Percentiles rank a stretch among this genome's conserved stretches.
Conservation (phyloP, 805 yeast genomes). For the Metschnikowia drakensbergensis region DNA sequence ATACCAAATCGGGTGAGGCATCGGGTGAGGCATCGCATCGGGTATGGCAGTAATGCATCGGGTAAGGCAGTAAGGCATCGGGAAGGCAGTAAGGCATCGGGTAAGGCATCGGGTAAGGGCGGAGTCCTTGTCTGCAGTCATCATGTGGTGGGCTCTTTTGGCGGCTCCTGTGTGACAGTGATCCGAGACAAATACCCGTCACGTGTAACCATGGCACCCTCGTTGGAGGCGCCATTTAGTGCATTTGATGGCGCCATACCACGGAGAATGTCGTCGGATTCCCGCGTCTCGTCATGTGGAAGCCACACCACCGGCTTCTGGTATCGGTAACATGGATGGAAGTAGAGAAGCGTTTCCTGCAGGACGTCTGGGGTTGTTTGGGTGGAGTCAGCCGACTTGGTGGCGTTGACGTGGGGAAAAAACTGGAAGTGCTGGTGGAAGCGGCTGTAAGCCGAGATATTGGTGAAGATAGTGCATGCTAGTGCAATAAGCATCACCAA, state of each 20-base stretch:
- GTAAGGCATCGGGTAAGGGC: too few species aligned
- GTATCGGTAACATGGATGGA: slow-evolving; percentile 38
- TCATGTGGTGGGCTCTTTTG: background rate
- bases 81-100: too few species aligned
- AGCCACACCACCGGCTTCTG: slow-evolving; percentile 39
- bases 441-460: slow-evolving; percentile 46
- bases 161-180: slow-evolving; percentile 12
- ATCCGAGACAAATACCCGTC: slow-evolving; percentile 7
- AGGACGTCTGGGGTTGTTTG: background rate
- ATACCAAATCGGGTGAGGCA: too few species aligned
- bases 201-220: slow-evolving; percentile 9
- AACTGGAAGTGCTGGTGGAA: slow-evolving; percentile 31
- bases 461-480: slow-evolving; percentile 53
- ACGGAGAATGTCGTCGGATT: slow-evolving; percentile 5
- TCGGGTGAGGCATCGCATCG: too few species aligned
- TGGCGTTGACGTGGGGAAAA: slow-evolving; percentile 22
- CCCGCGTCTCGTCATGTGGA: slow-evolving; percentile 23
- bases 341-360: slow-evolving; percentile 20
- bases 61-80: too few species aligned
- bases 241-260: slow-evolving; percentile 1
- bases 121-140: too few species aligned
- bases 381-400: background rate
- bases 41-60: too few species aligned
- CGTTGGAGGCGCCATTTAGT: slow-evolving; percentile 12
- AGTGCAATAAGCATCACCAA: slow-evolving; percentile 50